These are phyloP conservation scores for Wickerhamomyces canadensis DNA, from an alignment of 805 yeast genomes.

Conservation along the genomic window DNA sequence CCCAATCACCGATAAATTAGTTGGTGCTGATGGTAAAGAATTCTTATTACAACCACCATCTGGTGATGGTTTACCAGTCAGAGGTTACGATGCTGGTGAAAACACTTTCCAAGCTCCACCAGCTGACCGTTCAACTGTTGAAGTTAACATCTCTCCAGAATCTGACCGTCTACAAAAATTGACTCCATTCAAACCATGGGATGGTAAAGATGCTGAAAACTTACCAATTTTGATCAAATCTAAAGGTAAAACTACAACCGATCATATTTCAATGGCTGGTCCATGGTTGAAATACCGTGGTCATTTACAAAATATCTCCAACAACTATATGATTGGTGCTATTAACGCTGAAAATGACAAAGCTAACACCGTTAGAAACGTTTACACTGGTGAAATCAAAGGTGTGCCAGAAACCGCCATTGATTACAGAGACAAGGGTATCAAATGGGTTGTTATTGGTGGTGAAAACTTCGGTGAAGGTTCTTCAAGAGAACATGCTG, in stretches of 20 bases:
- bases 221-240: slow-evolving; percentile 96
- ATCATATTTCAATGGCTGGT: slow-evolving; percentile 99
- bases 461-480: slow-evolving; percentile 99
- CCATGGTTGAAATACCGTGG: slow-evolving; percentile 99
- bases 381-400: slow-evolving; percentile 82
- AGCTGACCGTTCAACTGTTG: slow-evolving; percentile 66
- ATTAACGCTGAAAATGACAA: slow-evolving; percentile 93
- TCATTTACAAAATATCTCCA: slow-evolving; percentile 96
- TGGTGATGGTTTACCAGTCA: slow-evolving; percentile 85
- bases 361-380: slow-evolving; percentile 88
- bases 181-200: slow-evolving; percentile 93
- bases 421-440: slow-evolving; percentile 89
- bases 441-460: slow-evolving; percentile 96
- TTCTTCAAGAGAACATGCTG: slow-evolving; percentile 99
- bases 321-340: slow-evolving; percentile 99
- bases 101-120: slow-evolving; percentile 98
- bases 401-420: slow-evolving; percentile 98
- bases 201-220: slow-evolving; percentile 85
- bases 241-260: slow-evolving; percentile 97
- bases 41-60: slow-evolving; percentile 83
- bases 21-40: slow-evolving; percentile 84
- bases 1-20: slow-evolving; percentile 87
- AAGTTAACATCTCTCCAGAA: slow-evolving; percentile 75
- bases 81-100: slow-evolving; percentile 90
- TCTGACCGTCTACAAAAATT: slow-evolving; percentile 95